phyloP scores from a whole-genome alignment of 306 rosid species.

The Neltuma alba region DNA sequence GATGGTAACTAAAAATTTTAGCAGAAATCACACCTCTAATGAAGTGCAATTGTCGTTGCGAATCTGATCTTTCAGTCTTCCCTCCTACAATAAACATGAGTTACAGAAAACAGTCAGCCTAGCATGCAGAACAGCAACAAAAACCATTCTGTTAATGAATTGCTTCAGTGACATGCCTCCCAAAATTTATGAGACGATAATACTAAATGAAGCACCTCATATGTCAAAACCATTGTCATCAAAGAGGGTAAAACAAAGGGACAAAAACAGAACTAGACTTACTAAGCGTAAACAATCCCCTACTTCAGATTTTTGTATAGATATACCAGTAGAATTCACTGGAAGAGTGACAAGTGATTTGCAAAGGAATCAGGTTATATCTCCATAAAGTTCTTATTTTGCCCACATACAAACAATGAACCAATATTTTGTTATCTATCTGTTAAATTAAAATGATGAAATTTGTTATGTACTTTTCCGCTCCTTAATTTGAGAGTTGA shows the following conservation, averaged over 20 bases:
- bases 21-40: slow-evolving; percentile 56
- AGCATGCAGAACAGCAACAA: slow-evolving; percentile 12
- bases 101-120: slow-evolving; percentile 7
- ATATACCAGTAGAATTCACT: neutral
- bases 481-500: no score
- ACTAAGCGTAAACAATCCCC: neutral
- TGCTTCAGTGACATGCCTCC: slow-evolving; percentile 22
- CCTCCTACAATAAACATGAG: slow-evolving; percentile 59
- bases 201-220: slow-evolving; percentile 12
- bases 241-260: no score
- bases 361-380: neutral
- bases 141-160: neutral
- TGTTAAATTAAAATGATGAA: neutral
- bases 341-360: neutral
- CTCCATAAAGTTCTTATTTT: neutral
- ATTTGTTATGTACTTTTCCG: no score
- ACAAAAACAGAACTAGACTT: neutral
- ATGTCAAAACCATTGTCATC: neutral
- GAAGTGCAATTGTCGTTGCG: slow-evolving; percentile 53
- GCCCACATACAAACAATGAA: neutral
- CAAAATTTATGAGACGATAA: slow-evolving; percentile 22
- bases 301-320: neutral
- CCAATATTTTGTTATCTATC: neutral
- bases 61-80: slow-evolving; percentile 63
- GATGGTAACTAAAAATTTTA: slow-evolving; percentile 1